Conservation (phyloP, 192 early-diverging fungal genomes). For the Backusella sp. region DNA sequence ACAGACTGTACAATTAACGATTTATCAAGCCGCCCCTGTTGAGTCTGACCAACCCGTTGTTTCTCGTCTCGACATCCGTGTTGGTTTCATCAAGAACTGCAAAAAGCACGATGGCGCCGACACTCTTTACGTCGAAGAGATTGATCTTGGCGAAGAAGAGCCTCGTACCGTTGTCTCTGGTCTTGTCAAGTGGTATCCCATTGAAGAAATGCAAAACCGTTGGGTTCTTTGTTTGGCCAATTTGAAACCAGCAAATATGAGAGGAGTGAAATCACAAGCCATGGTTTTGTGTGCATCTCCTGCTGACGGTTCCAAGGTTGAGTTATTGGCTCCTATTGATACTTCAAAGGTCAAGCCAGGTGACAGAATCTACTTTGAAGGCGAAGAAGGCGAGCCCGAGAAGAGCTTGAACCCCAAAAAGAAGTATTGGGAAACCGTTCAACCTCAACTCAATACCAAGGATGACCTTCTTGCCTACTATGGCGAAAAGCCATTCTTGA, state of each 20-base stretch:
- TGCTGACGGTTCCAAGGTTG: slow-evolving; percentile 81
- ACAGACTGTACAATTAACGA: background rate
- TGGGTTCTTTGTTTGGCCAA: slow-evolving; percentile 82
- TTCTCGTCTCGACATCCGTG: slow-evolving; percentile 90
- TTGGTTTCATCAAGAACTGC: slow-evolving; percentile 82
- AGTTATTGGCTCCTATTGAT: slow-evolving; percentile 79
- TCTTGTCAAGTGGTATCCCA: slow-evolving; percentile 86
- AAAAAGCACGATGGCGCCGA: slow-evolving; percentile 94
- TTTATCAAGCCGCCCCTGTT: slow-evolving; percentile 35
- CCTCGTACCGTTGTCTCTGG: slow-evolving; percentile 91
- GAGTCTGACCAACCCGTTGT: slow-evolving; percentile 51
- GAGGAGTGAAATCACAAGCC: slow-evolving; percentile 91
- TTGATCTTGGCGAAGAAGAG: slow-evolving; percentile 91
- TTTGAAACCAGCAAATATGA: slow-evolving; percentile 92
- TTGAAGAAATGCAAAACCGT: slow-evolving; percentile 83
- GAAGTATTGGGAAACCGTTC: slow-evolving; percentile 97
- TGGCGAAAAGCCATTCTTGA: slow-evolving; percentile 43
- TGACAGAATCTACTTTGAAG: slow-evolving; percentile 88
- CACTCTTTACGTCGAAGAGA: slow-evolving; percentile 94
- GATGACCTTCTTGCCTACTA: slow-evolving; percentile 66
- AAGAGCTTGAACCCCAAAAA: slow-evolving; percentile 95
- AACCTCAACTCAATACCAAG: slow-evolving; percentile 80
- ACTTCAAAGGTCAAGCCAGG: slow-evolving; percentile 85
- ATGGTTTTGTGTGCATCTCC: slow-evolving; percentile 97
- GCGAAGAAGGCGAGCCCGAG: slow-evolving; percentile 85